Evolutionary conservation across 163 green algal species (phyloP).

Genomic region (Coccomyxa subellipsoidea): DNA sequence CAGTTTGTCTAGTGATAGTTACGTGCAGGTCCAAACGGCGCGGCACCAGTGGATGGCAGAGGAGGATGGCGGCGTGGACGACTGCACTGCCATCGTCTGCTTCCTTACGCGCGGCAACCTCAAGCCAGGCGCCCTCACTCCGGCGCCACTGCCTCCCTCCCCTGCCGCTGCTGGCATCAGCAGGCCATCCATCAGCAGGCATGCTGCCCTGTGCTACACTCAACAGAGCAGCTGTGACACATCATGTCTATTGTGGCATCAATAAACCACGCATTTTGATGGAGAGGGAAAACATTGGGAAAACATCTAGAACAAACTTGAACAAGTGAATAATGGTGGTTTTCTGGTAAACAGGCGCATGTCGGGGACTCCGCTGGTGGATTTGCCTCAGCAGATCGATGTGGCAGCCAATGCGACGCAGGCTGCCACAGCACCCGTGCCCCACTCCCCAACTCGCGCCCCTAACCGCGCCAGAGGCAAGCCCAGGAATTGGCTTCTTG

Average conservation of each 20-base stretch:
- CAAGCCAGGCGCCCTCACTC: background rate
- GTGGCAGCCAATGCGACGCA: background rate
- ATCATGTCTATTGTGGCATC: too few species aligned
- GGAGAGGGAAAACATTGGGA: too few species aligned
- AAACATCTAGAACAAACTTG: too few species aligned
- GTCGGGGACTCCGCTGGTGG: background rate
- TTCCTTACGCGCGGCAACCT: constrained; percentile 6
- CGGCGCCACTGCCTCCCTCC: background rate
- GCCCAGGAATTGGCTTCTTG: background rate
- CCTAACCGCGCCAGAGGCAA: background rate
- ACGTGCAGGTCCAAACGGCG: constrained; percentile 24
- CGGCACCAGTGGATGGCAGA: constrained; percentile 25
- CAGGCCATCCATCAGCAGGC: background rate
- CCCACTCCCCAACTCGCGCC: background rate
- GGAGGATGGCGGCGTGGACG: constrained; percentile 26
- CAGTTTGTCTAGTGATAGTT: too few species aligned
- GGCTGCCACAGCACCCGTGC: background rate
- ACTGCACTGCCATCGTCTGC: constrained; percentile 33
- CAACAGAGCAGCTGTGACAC: too few species aligned
- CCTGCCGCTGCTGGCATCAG: background rate
- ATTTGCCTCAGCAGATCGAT: background rate
- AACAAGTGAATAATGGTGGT: background rate
- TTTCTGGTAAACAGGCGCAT: background rate
- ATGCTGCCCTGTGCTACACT: background rate
- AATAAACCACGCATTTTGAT: too few species aligned